Percentiles rank a stretch among this genome's conserved stretches.
Conservation (phyloP, 257 asterid genomes). For the Fraxinus quadrangulata region DNA sequence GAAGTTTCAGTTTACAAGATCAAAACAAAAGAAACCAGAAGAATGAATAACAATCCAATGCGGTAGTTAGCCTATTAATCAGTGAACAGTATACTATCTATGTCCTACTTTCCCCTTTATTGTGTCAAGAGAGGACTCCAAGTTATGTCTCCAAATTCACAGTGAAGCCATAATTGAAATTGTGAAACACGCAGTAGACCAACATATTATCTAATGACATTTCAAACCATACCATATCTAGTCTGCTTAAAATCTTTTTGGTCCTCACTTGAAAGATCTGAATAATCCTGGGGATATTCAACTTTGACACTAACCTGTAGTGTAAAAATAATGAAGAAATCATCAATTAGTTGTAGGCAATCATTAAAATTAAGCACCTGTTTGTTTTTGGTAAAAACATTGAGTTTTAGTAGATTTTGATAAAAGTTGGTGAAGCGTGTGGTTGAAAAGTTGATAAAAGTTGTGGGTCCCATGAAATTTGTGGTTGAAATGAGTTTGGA, state of each 20-base stretch:
- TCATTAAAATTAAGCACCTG: not conserved
- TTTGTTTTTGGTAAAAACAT: too few relatives aligned
- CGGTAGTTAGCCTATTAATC: constrained; percentile 11
- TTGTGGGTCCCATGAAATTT: too few relatives aligned
- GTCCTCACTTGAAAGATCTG: constrained; percentile 86
- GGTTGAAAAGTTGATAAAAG: too few relatives aligned
- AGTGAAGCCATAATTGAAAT: constrained; percentile 1
- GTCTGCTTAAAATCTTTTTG: constrained; percentile 94
- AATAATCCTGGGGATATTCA: constrained; percentile 82
- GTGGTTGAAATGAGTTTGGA: too few relatives aligned
- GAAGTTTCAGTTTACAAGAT: constrained; percentile 13
- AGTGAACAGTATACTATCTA: not conserved
- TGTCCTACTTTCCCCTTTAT: too few relatives aligned
- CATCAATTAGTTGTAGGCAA: not conserved
- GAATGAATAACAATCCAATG: not conserved
- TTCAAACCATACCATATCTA: constrained; percentile 71
- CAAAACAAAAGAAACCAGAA: not conserved
- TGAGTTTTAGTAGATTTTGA: too few relatives aligned
- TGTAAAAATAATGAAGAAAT: constrained; percentile 20
- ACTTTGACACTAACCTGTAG: constrained; percentile 82
- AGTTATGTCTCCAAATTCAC: constrained; percentile 12
- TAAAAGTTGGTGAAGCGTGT: too few relatives aligned
- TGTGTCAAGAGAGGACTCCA: constrained; percentile 10
- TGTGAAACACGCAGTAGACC: constrained; percentile 7
- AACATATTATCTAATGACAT: constrained; percentile 24